Base-by-base conservation (phyloP, 2,329 filamentous ascomycete genomes). In the Rasamsonia emersonii region DNA sequence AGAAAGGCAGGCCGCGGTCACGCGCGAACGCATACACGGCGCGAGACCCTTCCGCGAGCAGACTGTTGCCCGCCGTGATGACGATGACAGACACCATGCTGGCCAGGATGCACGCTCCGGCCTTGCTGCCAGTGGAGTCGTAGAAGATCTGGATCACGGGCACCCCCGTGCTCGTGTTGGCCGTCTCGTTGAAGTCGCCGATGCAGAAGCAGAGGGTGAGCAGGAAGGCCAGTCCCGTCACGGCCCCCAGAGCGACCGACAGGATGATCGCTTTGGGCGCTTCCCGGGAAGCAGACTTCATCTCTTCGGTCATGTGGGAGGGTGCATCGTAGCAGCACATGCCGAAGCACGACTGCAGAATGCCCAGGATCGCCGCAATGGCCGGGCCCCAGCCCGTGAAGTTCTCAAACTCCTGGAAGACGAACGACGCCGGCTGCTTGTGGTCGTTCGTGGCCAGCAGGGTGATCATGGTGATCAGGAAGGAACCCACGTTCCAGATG, bases 231-330 rank as follows among this genome's bases (percentile, higher is more conserved):
- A 69, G 65, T 2, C 66, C 67, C 0, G 65, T 68, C 3, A 64
- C 41, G 4, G 57, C 58, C 1, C 66, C 66, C 14, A 70, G 48
- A 9, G 56, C 54, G 0, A 69, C 64, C 1, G 62, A 59, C 5
- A 64, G 35, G 4, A 69, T 44, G 10, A 70, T 69, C 1, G 65
- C 64, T 45, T 62, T 50, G 0, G 71, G 71, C 2, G 65, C 69
- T 41, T 72, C 58, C 30, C 64, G 67, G 4, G 63, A 59, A 0
- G 70, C 63, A 30, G 70, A 59, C 29, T 62, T 62, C 42, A 75
- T 67, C 40, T 75, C 71, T 44, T 74, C 71, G 0, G 63, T 67
- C 69, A 75, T 73, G 35, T 74, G 70, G 0, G 59, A 51, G 0
- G 64, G 65, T 0, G 66, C 61, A 36, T 70, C 65, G 36, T 67